Evolutionary conservation across 352 stramenopile species (phyloP).

Genomic region (Phytophthora cactorum): DNA sequence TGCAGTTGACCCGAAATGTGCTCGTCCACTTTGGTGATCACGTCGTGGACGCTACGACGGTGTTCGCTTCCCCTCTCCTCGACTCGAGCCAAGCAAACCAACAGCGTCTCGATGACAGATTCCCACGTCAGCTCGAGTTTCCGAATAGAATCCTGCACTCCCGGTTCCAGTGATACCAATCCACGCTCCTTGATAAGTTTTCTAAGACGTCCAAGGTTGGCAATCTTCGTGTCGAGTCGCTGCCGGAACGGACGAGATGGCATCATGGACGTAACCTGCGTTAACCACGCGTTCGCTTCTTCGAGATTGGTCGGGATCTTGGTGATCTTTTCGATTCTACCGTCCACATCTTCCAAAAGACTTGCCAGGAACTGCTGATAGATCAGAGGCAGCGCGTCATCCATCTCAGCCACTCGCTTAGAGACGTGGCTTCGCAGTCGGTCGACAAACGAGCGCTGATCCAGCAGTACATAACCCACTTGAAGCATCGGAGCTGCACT

Average conservation of each 20-base stretch:
- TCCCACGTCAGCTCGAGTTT: slow-evolving; percentile 70
- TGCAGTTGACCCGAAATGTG: slow-evolving; percentile 47
- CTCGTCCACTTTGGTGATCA: slow-evolving; percentile 56
- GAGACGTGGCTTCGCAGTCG: slow-evolving; percentile 42
- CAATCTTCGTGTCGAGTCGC: slow-evolving; percentile 56
- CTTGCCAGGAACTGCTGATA: slow-evolving; percentile 59
- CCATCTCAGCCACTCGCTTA: slow-evolving; percentile 44
- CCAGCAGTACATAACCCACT: slow-evolving; percentile 58
- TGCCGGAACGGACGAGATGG: slow-evolving; percentile 53
- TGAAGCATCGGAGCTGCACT: slow-evolving; percentile 42
- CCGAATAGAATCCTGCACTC: slow-evolving; percentile 33
- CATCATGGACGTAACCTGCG: slow-evolving; percentile 63
- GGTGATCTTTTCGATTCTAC: slow-evolving; percentile 60
- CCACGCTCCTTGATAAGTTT: slow-evolving; percentile 42
- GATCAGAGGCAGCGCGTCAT: slow-evolving; percentile 49
- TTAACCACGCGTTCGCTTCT: slow-evolving; percentile 57
- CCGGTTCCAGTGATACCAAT: slow-evolving; percentile 14
- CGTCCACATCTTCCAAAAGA: slow-evolving; percentile 59
- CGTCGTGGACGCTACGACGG: slow-evolving; percentile 58
- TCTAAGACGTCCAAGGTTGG: slow-evolving; percentile 56
- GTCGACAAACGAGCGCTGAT: slow-evolving; percentile 50
- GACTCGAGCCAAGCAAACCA: slow-evolving; percentile 63
- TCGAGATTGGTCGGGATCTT: slow-evolving; percentile 62
- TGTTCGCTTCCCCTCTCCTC: slow-evolving; percentile 71
- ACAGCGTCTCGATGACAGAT: slow-evolving; percentile 64